Conservation (phyloP, 2,329 filamentous ascomycete species). For the Macrophomina tecta region DNA sequence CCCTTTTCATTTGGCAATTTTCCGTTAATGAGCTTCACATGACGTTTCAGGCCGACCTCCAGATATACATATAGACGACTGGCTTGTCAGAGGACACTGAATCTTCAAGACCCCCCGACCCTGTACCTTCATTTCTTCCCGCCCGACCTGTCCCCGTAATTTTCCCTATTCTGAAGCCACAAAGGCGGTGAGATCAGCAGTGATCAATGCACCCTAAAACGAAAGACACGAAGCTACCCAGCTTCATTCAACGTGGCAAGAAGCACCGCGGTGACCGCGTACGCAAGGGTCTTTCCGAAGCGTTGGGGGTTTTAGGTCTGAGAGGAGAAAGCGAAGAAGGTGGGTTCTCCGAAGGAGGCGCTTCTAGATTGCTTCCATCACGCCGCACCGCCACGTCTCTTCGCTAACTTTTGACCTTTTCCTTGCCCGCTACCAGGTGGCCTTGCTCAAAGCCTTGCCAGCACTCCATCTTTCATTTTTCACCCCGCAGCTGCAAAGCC, state of each 20-base stretch:
- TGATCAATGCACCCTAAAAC: conserved; percentile 29
- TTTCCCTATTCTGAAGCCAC: conserved; percentile 17
- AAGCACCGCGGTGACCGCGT: conserved; percentile 24
- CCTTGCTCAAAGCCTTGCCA: conserved; percentile 3
- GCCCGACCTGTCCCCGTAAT: conserved; percentile 24
- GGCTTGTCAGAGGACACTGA: neutral
- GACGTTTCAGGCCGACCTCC: conserved; percentile 25
- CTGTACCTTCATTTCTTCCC: conserved; percentile 25
- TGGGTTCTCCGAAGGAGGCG: conserved; percentile 17
- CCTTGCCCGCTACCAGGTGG: conserved; percentile 16
- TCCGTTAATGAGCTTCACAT: conserved; percentile 21
- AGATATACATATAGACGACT: conserved; percentile 18
- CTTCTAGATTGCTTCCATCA: conserved; percentile 28
- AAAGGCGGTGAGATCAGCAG: conserved; percentile 29
- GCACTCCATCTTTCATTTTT: conserved; percentile 21
- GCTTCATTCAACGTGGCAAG: conserved; percentile 23
- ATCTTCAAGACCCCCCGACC: conserved; percentile 22
- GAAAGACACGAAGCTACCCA: conserved; percentile 25
- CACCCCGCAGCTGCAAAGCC: conserved; percentile 13
- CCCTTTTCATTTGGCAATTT: conserved; percentile 28
- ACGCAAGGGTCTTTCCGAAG: conserved; percentile 28
- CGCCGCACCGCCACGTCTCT: conserved; percentile 23
- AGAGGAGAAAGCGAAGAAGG: conserved; percentile 27
- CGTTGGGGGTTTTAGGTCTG: conserved; percentile 27
- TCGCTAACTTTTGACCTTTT: conserved; percentile 23